Evolutionary conservation across 2,329 filamentous ascomycete genomes (phyloP), one percentile per base, ranked within the genome.

Genomic region (Cladosporium sp.): DNA sequence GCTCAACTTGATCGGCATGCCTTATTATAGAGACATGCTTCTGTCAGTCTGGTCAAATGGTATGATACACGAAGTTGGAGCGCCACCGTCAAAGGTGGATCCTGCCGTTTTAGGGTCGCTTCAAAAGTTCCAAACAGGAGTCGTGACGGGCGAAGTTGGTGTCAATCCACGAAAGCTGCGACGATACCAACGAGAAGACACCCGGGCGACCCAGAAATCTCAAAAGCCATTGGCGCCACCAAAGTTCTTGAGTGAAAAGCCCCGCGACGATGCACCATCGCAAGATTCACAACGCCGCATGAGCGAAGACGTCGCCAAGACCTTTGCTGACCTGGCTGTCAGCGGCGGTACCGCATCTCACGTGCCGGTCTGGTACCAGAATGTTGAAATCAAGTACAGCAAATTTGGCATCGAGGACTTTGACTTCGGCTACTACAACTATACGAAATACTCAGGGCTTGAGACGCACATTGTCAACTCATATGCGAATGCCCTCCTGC

Each of bases 321-420:
- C 82, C 0, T 69, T 92, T 54, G 80, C 82, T n/a, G 82, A 85
- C 35, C 74, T 82, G 52, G 84, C 86, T 51, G 75, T 92, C 3
- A 85, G 87, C 56, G 85, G 86, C 58, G n/a, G 13, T 14, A 14
- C 16, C 4, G 87, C 89, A 58, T 82, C 86, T 38, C 90, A 95
- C 53, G 86, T 93, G 4, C 87, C 92, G 18, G 81, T 87, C 8
- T 89, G 93, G 74, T 98, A 98, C 69, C 85, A 87, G 58, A 91
- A 90, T 63, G 87, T 96, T 9, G 92, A 97, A 69, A 98, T 98
- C 73, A 96, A 96, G 68, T 98, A 97, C 74, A 96, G 92, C 77
- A 95, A 90, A 67, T 98, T 96, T 69, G 93, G 93, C 16, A 90
- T 98, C n/a, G 92, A 97, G 64, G 95, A 98, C 69, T 98, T 98